Evolutionary conservation across 2,329 filamentous ascomycete species (phyloP), one percentile per base, ranked within the genome.

Genomic region (Colletotrichum sp.): DNA sequence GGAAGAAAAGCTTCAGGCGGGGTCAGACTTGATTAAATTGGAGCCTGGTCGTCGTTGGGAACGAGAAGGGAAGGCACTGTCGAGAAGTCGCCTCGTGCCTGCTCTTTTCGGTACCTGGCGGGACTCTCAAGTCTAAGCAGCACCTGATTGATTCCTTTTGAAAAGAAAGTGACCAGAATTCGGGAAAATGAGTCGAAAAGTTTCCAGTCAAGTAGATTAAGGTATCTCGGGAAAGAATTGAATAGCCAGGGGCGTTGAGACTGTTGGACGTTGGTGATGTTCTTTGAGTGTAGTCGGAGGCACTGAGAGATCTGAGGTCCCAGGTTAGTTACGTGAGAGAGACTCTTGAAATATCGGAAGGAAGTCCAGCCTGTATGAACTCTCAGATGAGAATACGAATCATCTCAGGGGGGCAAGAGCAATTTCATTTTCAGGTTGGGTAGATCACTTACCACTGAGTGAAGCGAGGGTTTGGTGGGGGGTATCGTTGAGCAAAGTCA

Each of bases 351-450:
- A 25, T 13, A 52, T 52, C 1, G 6, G 43, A 22, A 22, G 6
- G n/a, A 22, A 25, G 43, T 13, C 2, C 1, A 18, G 43, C 8
- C 3, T 22, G 12, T 1, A 22, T 8, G 3, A 5, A 13, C 1
- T 52, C 12, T 22, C n/a, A 13, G 43, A 48, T 22, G n/a, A 4
- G n/a, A 5, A n/a, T n/a, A 0, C 5, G 18, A 48, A 8, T 8
- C 2, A 8, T 52, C 43, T 22, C 6, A n/a, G 16, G n/a, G 43
- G 6, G 43, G 43, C 10, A 52, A 52, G 10, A 5, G 43, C 4
- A 48, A 22, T 0, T 3, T 7, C 2, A 22, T 4, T 22, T 48
- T n/a, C 43, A 3, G 43, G 43, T 13, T 48, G 9, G 43, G 5
- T n/a, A 4, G 6, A 48, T 48, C 2, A 22, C 18, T 6, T 22